A percentile compares a stretch with the other conserved stretches of the same genome.
Evolutionary conservation across 352 stramenopile species (phyloP).

Genomic region (Phytophthora sansomeana): DNA sequence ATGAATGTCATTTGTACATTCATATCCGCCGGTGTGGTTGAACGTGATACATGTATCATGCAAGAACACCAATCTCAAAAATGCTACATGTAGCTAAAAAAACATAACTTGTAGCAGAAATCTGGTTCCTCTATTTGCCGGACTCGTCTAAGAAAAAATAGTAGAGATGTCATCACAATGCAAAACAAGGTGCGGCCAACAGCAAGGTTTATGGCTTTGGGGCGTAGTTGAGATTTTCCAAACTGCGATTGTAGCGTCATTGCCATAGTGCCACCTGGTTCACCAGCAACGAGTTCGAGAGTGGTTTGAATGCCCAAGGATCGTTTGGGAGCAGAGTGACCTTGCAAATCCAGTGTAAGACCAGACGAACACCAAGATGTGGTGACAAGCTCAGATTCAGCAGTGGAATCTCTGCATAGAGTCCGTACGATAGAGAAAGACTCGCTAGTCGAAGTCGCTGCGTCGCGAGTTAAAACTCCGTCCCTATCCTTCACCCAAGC

Average conservation of each 20-base stretch:
- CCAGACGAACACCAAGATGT: slow-evolving; percentile 16
- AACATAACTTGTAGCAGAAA: too few relatives aligned
- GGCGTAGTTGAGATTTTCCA: not conserved
- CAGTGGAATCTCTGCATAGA: not conserved
- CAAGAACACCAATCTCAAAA: too few relatives aligned
- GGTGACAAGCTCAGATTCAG: not conserved
- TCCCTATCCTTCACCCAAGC: not conserved
- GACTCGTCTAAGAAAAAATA: too few relatives aligned
- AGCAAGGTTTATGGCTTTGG: too few relatives aligned
- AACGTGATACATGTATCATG: too few relatives aligned
- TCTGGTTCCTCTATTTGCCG: too few relatives aligned
- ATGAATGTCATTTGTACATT: too few relatives aligned
- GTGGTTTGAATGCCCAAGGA: not conserved
- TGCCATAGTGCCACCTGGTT: not conserved
- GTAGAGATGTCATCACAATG: too few relatives aligned
- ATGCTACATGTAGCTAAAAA: too few relatives aligned
- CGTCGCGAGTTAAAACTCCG: not conserved
- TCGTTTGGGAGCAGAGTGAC: not conserved
- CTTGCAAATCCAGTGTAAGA: not conserved
- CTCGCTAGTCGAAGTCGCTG: slow-evolving; percentile 1
- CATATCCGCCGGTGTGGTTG: too few relatives aligned
- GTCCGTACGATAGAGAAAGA: too few relatives aligned
- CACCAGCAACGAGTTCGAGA: not conserved
- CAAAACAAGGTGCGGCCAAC: too few relatives aligned
- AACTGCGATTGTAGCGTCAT: not conserved